Base-by-base conservation (phyloP, 345 rosid species). In the Gossypium arboreum region DNA sequence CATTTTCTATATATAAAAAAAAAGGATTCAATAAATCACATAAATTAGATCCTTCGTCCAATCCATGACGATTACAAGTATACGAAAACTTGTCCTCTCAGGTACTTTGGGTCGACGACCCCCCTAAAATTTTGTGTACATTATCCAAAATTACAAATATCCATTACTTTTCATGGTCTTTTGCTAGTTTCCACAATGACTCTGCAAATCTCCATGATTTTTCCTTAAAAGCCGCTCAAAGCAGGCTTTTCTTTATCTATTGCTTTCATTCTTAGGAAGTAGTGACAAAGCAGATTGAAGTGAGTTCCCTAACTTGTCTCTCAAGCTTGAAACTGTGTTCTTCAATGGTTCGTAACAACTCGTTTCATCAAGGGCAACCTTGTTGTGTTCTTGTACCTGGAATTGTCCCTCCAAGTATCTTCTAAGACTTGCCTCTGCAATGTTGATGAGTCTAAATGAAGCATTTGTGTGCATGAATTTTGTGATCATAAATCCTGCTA, bases 401-500 rank as follows among this genome's bases (percentile, higher is more conserved):
- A 87, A 86, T 81, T 88, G 90, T 74, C 81, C 84, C 78, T 84
- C 92, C 82, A 95, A 76, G 75, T 76, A 93, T 74, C 88, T 88
- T 48, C 79, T 16, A 48, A 95, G 88, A 77, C 93, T 87, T 60
- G 87, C 89, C 81, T 89, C 94, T 0, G 94, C 85, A 29, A 89
- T 64, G 66, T 89, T 93, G 45, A 93, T 63, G 77, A 89, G 85
- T 52, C 90, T 79, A 56, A 93, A 82, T 76, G 90, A 84, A 59
- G 90, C 83, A 80, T 85, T 90, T 8, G 88, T 85, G 86, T 90
- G 98, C 99, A 91, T 91, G 76, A 83, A 87, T 78, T 87, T 89
- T 1, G 97, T 84, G 55, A 93, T 83, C 18, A 93, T 34, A 76
- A 88, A 83, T 75, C 97, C 98, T 0, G 99, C 99, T 20, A 95